Base-by-base conservation (phyloP, 2,329 filamentous ascomycete genomes). In the Paecilomyces formosus region DNA sequence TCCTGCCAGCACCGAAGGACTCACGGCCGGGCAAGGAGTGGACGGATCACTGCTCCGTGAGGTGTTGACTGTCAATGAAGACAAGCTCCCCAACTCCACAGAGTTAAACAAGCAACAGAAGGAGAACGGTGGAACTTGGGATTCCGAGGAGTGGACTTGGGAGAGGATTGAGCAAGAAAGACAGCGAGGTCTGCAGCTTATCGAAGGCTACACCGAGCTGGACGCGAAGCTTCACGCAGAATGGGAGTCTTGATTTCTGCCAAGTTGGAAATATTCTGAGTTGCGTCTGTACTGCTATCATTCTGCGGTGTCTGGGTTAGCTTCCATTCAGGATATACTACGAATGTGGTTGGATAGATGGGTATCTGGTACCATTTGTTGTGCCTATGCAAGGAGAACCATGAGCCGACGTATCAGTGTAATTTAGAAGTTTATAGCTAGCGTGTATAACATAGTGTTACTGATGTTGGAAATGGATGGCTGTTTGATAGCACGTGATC, bases 131-230 rank as follows among this genome's bases (percentile, higher is more conserved):
- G 71, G 62, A 11, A 69, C 67, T 26, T 75, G 69, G 62, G 66
- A 68, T 22, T 64, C 65, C 5, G 74, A 76, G 3, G 76, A 78
- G 30, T 86, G 84, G 84, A 80, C 78, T 2, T 87, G 84, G 84
- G 79, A 85, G 57, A 74, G 77, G 21, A 82, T 87, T 60, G 84
- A 88, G 64, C 72, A 76, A 59, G 82, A 86, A 69, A 75, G 85
- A 33, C 59, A 79, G 55, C 74, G 81, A 50, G 85, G 85, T 0
- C 62, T 87, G 65, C 72, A 76, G 59, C 72, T 85, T 30, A 82
- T 85, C 3, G 75, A 79, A 64, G 78, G 81, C 49, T 86, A 84
- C 68, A 76, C 79, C 26, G 74, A 70, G 12, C 66, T 87, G 64
- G 83, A 86, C 65, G 75, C 71, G 28, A 70, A 60, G 57, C 68